phyloP scores from a whole-genome alignment of 495 filamentous ascomycete species.

The Annulohypoxylon stygium region DNA sequence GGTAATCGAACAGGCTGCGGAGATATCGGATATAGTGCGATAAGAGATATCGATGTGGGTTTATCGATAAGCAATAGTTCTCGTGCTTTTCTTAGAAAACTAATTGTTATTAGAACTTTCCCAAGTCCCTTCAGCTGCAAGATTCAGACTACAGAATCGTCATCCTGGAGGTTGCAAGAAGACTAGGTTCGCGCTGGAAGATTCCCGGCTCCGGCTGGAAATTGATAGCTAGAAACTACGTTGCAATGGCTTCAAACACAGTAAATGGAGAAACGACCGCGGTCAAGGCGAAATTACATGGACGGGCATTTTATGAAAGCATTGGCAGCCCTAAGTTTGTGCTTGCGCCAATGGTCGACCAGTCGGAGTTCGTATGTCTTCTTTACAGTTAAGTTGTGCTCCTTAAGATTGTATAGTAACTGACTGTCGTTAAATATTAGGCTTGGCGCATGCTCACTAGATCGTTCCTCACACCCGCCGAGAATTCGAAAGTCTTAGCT shows the following conservation, averaged over 20 bases:
- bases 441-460: slow-evolving; percentile 96
- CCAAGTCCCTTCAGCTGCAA: neutral
- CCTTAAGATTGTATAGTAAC: neutral
- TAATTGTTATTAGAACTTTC: slow-evolving; percentile 15
- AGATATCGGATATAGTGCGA: neutral
- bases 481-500: slow-evolving; percentile 72
- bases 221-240: slow-evolving; percentile 24
- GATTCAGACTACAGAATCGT: neutral
- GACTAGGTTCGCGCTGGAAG: slow-evolving; percentile 29
- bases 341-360: slow-evolving; percentile 97
- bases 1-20: neutral
- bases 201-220: slow-evolving; percentile 34
- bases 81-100: slow-evolving; percentile 28
- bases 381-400: neutral
- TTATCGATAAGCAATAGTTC: neutral
- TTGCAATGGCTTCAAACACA: slow-evolving; percentile 35
- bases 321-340: slow-evolving; percentile 91
- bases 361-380: slow-evolving; percentile 89
- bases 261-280: slow-evolving; percentile 20
- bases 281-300: slow-evolving; percentile 73
- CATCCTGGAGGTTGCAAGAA: slow-evolving; percentile 36
- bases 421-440: slow-evolving; percentile 59
- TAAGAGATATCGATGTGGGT: neutral
- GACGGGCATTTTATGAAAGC: slow-evolving; percentile 91
- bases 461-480: slow-evolving; percentile 80